phyloP scores from a whole-genome alignment of 116 monocot genomes.

The Zostera marina region DNA sequence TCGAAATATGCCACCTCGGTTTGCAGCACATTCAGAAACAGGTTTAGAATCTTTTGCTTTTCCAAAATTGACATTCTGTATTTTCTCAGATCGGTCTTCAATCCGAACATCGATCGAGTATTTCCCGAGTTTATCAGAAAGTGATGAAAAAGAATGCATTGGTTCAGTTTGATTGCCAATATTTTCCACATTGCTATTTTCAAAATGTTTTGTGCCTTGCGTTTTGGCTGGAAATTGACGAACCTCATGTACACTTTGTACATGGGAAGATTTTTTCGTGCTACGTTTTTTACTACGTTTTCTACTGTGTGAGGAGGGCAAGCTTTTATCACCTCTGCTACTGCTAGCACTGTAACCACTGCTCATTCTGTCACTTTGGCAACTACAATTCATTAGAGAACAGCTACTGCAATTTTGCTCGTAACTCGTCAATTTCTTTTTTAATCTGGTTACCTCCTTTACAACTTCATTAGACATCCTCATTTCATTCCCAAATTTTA shows the following conservation, averaged over 20 bases:
- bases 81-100: conserved; percentile 6
- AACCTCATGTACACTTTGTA: conserved; percentile 6
- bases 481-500: conserved; percentile 24
- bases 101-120: conserved; percentile 1
- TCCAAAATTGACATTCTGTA: background rate
- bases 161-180: conserved; percentile 5
- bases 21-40: conserved; percentile 17
- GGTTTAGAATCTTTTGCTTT: conserved; percentile 9
- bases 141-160: conserved; percentile 4
- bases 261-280: conserved; percentile 14
- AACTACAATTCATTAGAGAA: conserved; percentile 85
- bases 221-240: conserved; percentile 3
- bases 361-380: conserved; percentile 73
- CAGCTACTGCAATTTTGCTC: conserved; percentile 64
- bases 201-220: conserved; percentile 7
- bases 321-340: conserved; percentile 27
- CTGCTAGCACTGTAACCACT: conserved; percentile 97
- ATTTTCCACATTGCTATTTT: conserved; percentile 8
- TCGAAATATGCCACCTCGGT: conserved; percentile 70
- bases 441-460: conserved; percentile 82
- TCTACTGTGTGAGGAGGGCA: conserved; percentile 16
- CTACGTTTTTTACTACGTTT: conserved; percentile 42
- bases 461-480: conserved; percentile 87
- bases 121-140: conserved; percentile 2
- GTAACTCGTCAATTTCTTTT: conserved; percentile 70